phyloP scores from a whole-genome alignment of 805 yeast genomes.

The Nakazawaea ernobii region DNA sequence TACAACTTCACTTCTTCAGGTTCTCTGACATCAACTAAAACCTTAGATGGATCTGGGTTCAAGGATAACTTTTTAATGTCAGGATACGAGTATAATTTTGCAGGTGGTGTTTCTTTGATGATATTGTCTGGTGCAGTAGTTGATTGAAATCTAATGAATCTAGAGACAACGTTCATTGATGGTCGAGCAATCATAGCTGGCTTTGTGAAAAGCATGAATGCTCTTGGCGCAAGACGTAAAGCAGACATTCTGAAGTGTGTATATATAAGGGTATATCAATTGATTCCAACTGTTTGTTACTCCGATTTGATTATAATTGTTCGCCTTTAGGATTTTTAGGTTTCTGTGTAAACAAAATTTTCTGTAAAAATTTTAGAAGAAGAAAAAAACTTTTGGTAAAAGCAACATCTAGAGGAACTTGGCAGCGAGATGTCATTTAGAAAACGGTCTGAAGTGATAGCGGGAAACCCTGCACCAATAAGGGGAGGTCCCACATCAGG shows the following conservation, averaged over 20 bases:
- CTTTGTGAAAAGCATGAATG: background rate
- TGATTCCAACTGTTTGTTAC: background rate
- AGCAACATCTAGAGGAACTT: background rate
- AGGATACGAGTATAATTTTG: slow-evolving; percentile 23
- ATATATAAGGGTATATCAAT: background rate
- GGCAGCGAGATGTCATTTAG: slow-evolving; percentile 46
- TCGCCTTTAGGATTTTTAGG: background rate
- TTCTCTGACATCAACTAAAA: slow-evolving; percentile 88
- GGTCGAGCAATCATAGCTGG: background rate
- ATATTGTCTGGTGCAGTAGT: background rate
- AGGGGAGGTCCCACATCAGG: background rate
- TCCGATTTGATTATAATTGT: background rate
- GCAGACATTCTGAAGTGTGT: background rate
- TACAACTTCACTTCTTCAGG: slow-evolving; percentile 57
- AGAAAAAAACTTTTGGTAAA: background rate
- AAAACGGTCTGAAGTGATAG: slow-evolving; percentile 47
- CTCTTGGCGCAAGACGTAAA: slow-evolving; percentile 6
- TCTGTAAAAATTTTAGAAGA: background rate
- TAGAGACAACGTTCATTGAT: background rate
- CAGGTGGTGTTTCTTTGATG: slow-evolving; percentile 21
- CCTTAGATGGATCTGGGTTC: slow-evolving; percentile 39
- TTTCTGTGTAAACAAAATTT: background rate
- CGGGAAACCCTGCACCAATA: slow-evolving; percentile 11
- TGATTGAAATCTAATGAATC: slow-evolving; percentile 6
- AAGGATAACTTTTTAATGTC: slow-evolving; percentile 35